phyloP scores from a whole-genome alignment of 345 rosid species.

The Chamaenerion angustifolium region DNA sequence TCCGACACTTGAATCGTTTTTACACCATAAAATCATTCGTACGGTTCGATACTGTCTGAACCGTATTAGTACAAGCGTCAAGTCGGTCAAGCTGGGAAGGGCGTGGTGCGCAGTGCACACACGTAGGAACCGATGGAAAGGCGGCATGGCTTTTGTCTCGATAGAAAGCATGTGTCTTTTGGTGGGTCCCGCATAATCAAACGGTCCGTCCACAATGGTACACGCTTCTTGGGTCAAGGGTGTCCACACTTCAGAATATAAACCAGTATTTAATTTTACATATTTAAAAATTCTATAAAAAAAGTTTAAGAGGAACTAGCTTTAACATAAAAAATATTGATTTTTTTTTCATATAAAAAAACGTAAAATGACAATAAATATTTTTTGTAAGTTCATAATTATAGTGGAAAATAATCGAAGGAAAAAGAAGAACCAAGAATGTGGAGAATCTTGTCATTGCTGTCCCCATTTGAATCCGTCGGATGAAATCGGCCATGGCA shows the following conservation, averaged over 20 bases:
- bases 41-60: no score
- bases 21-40: no score
- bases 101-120: neutral
- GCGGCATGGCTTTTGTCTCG: slow-evolving; percentile 3
- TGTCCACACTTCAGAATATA: slow-evolving; percentile 1
- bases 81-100: neutral
- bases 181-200: slow-evolving; percentile 5
- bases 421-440: neutral
- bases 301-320: no score
- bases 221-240: slow-evolving; percentile 4
- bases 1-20: no score
- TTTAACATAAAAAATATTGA: no score
- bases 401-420: neutral
- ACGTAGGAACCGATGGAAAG: neutral
- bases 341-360: neutral
- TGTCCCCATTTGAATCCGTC: slow-evolving; percentile 18
- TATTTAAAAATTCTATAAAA: no score
- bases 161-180: no score
- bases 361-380: neutral
- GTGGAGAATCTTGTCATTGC: slow-evolving; percentile 16
- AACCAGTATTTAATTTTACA: no score
- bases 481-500: slow-evolving; percentile 15
- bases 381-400: no score
- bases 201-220: slow-evolving; percentile 6
- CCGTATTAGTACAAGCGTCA: no score